Conservation (phyloP, 2,329 filamentous ascomycete species). For the Trichoderma gracile region DNA sequence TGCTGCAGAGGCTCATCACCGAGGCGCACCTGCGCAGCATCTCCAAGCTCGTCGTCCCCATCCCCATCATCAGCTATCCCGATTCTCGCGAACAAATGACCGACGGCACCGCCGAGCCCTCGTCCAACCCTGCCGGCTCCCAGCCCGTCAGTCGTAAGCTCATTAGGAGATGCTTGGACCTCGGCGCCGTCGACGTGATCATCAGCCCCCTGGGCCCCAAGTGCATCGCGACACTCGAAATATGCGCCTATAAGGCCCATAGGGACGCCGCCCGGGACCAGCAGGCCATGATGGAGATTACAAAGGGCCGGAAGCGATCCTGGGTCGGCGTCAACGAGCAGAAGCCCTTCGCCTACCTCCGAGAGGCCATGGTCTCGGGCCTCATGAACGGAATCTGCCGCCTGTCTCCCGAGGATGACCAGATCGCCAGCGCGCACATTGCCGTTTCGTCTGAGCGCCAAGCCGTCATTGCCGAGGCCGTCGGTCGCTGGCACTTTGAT, state of each 20-base stretch:
- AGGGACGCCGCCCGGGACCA: slow-evolving; percentile 75
- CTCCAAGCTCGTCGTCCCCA: slow-evolving; percentile 57
- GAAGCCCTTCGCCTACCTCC: slow-evolving; percentile 83
- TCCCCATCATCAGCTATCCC: slow-evolving; percentile 50
- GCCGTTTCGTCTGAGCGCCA: slow-evolving; percentile 67
- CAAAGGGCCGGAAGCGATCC: slow-evolving; percentile 77
- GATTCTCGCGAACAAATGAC: slow-evolving; percentile 39
- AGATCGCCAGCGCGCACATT: slow-evolving; percentile 65
- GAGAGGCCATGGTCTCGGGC: slow-evolving; percentile 90
- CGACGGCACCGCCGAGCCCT: slow-evolving; percentile 43
- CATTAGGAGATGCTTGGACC: slow-evolving; percentile 75
- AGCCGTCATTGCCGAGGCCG: slow-evolving; percentile 63
- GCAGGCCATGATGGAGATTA: slow-evolving; percentile 68
- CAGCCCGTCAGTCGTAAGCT: slow-evolving; percentile 42
- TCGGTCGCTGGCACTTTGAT: slow-evolving; percentile 84
- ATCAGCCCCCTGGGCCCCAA: slow-evolving; percentile 74
- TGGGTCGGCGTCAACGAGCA: slow-evolving; percentile 88
- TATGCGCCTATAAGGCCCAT: slow-evolving; percentile 81
- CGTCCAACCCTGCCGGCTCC: slow-evolving; percentile 31
- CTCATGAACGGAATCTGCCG: slow-evolving; percentile 89
- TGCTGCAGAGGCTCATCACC: slow-evolving; percentile 59
- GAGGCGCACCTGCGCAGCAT: slow-evolving; percentile 58
- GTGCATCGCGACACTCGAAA: slow-evolving; percentile 71
- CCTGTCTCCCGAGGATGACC: slow-evolving; percentile 61
- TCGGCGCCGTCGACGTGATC: slow-evolving; percentile 84